Base-by-base conservation (phyloP, 352 stramenopile species). In the Phytopythium cucurbitacearum region DNA sequence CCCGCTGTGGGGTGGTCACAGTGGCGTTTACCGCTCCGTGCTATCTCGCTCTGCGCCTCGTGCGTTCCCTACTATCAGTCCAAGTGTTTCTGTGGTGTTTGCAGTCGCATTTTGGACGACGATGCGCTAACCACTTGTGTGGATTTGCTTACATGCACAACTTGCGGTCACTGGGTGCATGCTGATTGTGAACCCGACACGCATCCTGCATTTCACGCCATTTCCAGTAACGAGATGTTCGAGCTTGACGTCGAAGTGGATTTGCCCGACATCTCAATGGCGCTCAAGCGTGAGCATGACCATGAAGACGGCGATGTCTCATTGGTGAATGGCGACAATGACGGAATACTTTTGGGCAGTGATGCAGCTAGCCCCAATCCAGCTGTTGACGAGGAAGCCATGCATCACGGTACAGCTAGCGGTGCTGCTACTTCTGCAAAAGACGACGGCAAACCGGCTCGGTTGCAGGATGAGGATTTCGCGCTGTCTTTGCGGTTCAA, bases 131-230 rank as follows among this genome's bases (percentile, higher is more conserved):
- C 67, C 12, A 80, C 72, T 0, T 83, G 70, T 40, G 57, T 81
- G 16, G 58, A 74, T 36, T 56, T 93, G 42, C 60, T 94, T 4
- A 73, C 80, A 10, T 95, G 85, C 47, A 82, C 76, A 9, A 86
- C 70, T 2, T 95, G 86, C 34, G 63, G 85, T n/a, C 65, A 87
- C 12, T 95, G 80, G 80, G 76, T 92, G 5, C 86, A 95, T 39
- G 67, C 76, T 6, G 64, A 71, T n/a, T 95, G 86, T 47, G 86
- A 95, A 35, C 79, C 77, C 3, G 84, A 94, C 35, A 67, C 69
- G 5, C 68, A 91, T 15, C 65, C 78, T 54, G 73, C 70, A 7
- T 87, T 91, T 43, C 66, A 83, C 36, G 54, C 65, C 1, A 59
- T 62, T 7, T 62, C 46, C 11, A 64, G 8, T 40, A 62, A 59